Conservation (phyloP, 2,329 filamentous ascomycete species). For the Orbilia brochopaga region DNA sequence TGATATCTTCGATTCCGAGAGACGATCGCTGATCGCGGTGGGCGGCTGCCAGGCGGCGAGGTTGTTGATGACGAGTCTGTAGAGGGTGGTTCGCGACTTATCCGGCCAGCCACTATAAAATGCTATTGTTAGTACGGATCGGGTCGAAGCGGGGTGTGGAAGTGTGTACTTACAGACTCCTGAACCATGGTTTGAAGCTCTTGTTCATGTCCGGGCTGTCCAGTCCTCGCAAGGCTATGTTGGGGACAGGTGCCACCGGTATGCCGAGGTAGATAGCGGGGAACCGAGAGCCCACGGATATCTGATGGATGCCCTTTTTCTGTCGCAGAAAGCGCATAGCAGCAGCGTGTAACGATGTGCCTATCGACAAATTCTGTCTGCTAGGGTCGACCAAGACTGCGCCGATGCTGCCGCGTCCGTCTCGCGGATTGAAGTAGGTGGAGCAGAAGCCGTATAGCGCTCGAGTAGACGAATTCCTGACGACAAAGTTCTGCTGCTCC, state of each 20-base stretch:
- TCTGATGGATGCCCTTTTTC: constrained; percentile 72
- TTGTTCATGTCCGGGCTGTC: constrained; percentile 27
- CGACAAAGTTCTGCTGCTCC: constrained; percentile 54
- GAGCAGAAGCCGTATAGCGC: constrained; percentile 54
- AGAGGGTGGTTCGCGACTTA: constrained; percentile 11
- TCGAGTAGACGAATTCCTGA: constrained; percentile 53
- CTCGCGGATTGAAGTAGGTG: constrained; percentile 66
- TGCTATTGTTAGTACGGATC: constrained; percentile 2
- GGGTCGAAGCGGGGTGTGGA: not conserved
- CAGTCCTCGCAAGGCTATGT: constrained; percentile 31
- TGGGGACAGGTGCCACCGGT: constrained; percentile 24
- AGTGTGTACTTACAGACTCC: constrained; percentile 40
- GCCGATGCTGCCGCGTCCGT: constrained; percentile 75
- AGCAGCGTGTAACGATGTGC: constrained; percentile 83
- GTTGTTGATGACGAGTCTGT: constrained; percentile 33
- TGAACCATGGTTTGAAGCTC: constrained; percentile 43
- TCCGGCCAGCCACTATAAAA: constrained; percentile 47
- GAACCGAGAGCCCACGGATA: constrained; percentile 80
- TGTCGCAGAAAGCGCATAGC: constrained; percentile 77
- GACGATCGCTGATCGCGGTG: constrained; percentile 26
- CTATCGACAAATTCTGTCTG: constrained; percentile 86
- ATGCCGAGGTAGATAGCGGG: constrained; percentile 35
- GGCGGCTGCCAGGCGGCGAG: constrained; percentile 32
- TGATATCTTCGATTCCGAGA: constrained; percentile 26
- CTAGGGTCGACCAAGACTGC: constrained; percentile 87